These are phyloP conservation scores for Miscanthus lutarioriparius DNA, from an alignment of 176 grass and related monocot genomes.

Conservation along the genomic window DNA sequence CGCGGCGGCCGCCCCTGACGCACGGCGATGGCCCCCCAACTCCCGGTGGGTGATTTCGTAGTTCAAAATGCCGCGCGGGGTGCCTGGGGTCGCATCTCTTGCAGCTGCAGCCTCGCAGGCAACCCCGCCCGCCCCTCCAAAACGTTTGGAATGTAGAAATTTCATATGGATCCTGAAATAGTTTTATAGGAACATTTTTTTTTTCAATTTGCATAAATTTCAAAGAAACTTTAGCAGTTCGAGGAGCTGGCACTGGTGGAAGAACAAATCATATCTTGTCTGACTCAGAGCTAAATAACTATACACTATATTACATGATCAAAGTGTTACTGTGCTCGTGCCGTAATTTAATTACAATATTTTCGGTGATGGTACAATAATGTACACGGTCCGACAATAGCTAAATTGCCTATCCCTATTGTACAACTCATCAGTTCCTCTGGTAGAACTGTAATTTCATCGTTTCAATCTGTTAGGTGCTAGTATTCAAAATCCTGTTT, in stretches of 20 bases:
- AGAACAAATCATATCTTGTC: not conserved
- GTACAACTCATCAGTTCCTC: constrained; percentile 36
- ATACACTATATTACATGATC: not conserved
- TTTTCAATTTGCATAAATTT: not conserved
- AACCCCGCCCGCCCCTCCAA: too few species aligned
- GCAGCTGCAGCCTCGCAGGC: too few species aligned
- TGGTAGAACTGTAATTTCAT: constrained; percentile 19
- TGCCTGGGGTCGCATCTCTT: not conserved
- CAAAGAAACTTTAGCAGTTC: not conserved
- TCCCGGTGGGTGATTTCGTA: not conserved
- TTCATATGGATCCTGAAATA: not conserved
- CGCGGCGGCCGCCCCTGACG: not conserved
- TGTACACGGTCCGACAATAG: constrained; percentile 46
- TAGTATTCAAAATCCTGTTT: constrained; percentile 38
- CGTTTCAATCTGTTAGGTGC: constrained; percentile 15
- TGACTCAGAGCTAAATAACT: not conserved
- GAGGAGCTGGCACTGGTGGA: not conserved
- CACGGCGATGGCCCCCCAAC: not conserved
- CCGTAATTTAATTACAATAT: constrained; percentile 18
- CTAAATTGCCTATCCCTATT: constrained; percentile 46
- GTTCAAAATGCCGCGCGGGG: not conserved
- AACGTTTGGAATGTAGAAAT: not conserved
- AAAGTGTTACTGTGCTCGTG: not conserved
- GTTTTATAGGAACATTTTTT: not conserved
- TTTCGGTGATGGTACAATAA: constrained; percentile 24